A percentile compares a stretch with the other conserved stretches of the same genome.
Evolutionary conservation across 1,284 basidiomycete species (phyloP).

Genomic region (Cutaneotrichosporon sp.): DNA sequence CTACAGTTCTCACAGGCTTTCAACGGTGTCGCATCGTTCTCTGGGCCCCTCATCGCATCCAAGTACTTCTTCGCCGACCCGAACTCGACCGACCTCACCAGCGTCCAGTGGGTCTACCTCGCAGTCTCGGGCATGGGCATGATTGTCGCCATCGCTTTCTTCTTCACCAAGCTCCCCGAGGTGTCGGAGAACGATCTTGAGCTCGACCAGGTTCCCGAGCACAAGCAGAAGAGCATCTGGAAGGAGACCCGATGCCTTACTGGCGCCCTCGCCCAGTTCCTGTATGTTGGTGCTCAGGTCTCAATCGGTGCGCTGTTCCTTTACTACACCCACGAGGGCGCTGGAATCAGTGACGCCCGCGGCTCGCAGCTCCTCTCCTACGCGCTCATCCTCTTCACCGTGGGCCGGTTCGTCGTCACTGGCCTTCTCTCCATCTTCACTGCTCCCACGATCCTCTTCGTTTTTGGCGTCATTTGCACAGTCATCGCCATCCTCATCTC

Average conservation of each 20-base stretch:
- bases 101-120: conserved; percentile 79
- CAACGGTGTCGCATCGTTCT: conserved; percentile 74
- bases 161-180: conserved; percentile 71
- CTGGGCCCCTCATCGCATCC: conserved; percentile 75
- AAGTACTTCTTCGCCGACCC: conserved; percentile 69
- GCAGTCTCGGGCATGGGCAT: conserved; percentile 63
- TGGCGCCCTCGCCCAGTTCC: conserved; percentile 51
- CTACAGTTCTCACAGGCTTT: conserved; percentile 80
- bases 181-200: conserved; percentile 60
- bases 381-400: conserved; percentile 70
- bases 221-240: conserved; percentile 57
- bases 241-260: conserved; percentile 68
- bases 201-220: background rate
- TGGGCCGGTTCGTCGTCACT: conserved; percentile 65
- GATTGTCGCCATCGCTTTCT: conserved; percentile 66
- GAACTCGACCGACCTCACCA: conserved; percentile 64
- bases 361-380: conserved; percentile 69
- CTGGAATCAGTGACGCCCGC: conserved; percentile 59
- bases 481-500: conserved; percentile 61
- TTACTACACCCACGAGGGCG: conserved; percentile 66
- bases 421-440: conserved; percentile 63
- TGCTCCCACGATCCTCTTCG: conserved; percentile 63
- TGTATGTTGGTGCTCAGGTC: conserved; percentile 70
- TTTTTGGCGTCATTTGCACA: conserved; percentile 60
- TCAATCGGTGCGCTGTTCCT: conserved; percentile 70